A percentile compares a stretch with the other conserved stretches of the same genome.
Conservation (phyloP, 345 rosid genomes). For the Linum trigynum region DNA sequence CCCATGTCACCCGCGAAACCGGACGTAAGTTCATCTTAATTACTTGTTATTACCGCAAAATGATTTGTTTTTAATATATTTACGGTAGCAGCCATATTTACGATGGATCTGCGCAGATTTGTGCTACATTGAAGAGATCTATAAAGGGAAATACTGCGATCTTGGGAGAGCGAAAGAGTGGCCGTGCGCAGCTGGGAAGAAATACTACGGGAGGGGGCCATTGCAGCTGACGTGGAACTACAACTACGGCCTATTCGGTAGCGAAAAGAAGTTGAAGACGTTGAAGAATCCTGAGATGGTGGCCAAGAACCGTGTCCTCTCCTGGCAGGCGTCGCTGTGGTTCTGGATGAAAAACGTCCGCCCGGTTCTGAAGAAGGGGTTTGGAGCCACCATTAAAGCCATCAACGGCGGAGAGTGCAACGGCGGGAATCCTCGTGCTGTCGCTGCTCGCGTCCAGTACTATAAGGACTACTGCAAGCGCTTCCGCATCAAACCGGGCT, state of each 20-base stretch:
- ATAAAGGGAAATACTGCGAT: background rate
- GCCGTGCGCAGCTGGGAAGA: background rate
- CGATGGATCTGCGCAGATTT: background rate
- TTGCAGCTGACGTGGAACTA: constrained; percentile 4
- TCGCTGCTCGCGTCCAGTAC: background rate
- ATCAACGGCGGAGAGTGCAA: constrained; percentile 3
- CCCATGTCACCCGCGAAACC: background rate
- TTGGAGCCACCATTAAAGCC: background rate
- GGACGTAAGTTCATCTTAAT: background rate
- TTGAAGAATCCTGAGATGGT: background rate
- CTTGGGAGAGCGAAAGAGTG: background rate
- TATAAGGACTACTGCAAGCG: background rate
- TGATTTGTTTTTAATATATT: background rate
- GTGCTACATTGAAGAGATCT: background rate
- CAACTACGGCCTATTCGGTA: background rate
- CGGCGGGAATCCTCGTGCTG: background rate
- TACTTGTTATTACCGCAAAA: too few relatives aligned
- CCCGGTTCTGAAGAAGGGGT: background rate
- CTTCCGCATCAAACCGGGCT: background rate
- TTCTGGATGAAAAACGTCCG: background rate
- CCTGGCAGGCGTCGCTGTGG: background rate
- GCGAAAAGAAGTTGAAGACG: background rate
- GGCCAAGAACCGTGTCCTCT: background rate
- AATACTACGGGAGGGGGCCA: constrained; percentile 2
- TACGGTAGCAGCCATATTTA: too few relatives aligned